Evolutionary conservation across 2,329 filamentous ascomycete genomes (phyloP).

Genomic region (Penicillium italicum): DNA sequence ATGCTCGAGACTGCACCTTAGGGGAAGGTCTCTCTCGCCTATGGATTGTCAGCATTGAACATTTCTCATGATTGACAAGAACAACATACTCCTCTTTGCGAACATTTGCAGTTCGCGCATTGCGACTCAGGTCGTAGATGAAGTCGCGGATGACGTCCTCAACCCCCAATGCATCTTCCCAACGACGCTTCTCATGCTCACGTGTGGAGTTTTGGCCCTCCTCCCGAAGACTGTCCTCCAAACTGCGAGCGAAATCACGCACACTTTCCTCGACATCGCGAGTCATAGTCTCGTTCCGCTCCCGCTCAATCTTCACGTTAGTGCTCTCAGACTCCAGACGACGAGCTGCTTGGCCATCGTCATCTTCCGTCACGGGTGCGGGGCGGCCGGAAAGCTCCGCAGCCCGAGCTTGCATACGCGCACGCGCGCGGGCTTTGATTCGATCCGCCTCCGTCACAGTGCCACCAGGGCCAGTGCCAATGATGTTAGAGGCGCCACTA

Average conservation of each 20-base stretch:
- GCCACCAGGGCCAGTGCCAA: conserved; percentile 90
- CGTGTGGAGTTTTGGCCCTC: conserved; percentile 69
- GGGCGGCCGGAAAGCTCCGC: conserved; percentile 87
- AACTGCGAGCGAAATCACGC: conserved; percentile 74
- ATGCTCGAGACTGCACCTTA: conserved; percentile 48
- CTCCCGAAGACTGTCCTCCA: conserved; percentile 85
- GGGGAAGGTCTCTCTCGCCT: conserved; percentile 53
- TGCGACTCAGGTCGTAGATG: conserved; percentile 91
- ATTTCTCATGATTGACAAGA: neutral
- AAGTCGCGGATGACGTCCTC: conserved; percentile 97
- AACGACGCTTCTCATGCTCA: conserved; percentile 86
- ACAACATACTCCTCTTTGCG: conserved; percentile 56
- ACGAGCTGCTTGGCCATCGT: conserved; percentile 75
- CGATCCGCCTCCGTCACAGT: conserved; percentile 88
- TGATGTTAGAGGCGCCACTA: conserved; percentile 70
- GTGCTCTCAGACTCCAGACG: conserved; percentile 85
- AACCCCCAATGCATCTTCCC: conserved; percentile 93
- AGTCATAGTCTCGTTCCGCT: conserved; percentile 95
- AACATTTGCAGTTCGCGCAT: conserved; percentile 71
- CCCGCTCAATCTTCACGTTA: conserved; percentile 75
- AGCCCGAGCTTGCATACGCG: conserved; percentile 97
- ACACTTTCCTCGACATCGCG: conserved; percentile 95
- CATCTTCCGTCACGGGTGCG: conserved; percentile 61
- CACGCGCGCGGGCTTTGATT: conserved; percentile 89
- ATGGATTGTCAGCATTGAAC: conserved; percentile 14